phyloP scores from a whole-genome alignment of 1,284 basidiomycete genomes.

The Malassezia equina region DNA sequence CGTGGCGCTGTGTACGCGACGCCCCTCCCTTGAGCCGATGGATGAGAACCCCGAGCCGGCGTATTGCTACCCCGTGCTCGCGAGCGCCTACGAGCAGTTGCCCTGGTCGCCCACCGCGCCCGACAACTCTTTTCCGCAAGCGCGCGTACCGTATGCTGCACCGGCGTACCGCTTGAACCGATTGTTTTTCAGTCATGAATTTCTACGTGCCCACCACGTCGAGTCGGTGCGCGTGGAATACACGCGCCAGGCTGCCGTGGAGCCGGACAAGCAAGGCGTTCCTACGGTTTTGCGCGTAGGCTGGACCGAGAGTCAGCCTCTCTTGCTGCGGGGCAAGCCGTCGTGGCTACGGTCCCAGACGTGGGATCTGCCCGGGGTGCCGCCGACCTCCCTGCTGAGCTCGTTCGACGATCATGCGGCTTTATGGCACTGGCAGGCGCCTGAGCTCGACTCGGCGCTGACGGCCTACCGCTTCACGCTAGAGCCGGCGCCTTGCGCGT shows the following conservation, averaged over 20 bases:
- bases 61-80: slow-evolving; percentile 10
- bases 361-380: slow-evolving; percentile 5
- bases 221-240: slow-evolving; percentile 29
- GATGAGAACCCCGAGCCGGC: not conserved
- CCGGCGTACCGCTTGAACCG: slow-evolving; percentile 23
- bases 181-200: slow-evolving; percentile 20
- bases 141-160: slow-evolving; percentile 23
- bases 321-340: slow-evolving; percentile 3
- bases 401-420: slow-evolving; percentile 4
- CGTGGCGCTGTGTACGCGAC: slow-evolving; percentile 19
- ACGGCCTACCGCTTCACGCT: slow-evolving; percentile 26
- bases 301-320: slow-evolving; percentile 19
- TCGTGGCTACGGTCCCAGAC: not conserved
- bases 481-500: slow-evolving; percentile 20
- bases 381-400: not conserved
- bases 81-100: slow-evolving; percentile 13
- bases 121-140: slow-evolving; percentile 19
- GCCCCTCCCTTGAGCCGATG: not conserved
- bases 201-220: slow-evolving; percentile 20
- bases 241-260: not conserved
- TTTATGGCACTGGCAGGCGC: slow-evolving; percentile 21
- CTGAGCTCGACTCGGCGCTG: slow-evolving; percentile 25
- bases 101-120: slow-evolving; percentile 13
- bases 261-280: slow-evolving; percentile 11
- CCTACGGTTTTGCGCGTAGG: slow-evolving; percentile 23